Evolutionary conservation across 2,329 filamentous ascomycete species (phyloP), one percentile per base, ranked within the genome.

Genomic region (Drechslera avenae): DNA sequence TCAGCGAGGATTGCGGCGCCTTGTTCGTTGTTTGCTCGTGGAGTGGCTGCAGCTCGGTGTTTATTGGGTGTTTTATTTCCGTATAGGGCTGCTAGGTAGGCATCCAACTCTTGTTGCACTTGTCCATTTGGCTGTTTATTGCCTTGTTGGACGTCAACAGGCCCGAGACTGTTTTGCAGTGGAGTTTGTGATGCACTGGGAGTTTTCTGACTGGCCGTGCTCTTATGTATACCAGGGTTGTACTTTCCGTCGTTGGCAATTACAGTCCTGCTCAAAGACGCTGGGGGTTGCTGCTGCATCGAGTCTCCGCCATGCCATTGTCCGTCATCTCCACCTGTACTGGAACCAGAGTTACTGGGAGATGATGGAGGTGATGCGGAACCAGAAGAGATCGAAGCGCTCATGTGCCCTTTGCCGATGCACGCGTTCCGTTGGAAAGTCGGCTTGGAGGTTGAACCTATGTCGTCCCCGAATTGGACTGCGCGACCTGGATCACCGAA

Each of bases 401-500:
- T 40, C 46, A 52, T 61, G 1, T 47, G 50, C 4, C 61, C 61
- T 6, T 56, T 52, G 4, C 63, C 67, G 7, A 51, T 58, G 39
- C 67, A 71, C 19, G 51, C 19, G 1, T 51, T 56, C 5, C 34
- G 58, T 10, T 42, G 52, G 10, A 56, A 57, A 19, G 49, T 56
- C 7, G 51, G 46, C 26, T 46, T 42, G 26, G 51, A 40, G 5
- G 51, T 65, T 32, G 58, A 60, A 42, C 53, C 70, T 16, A 71
- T 57, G 3, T 66, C 69, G 39, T 67, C 67, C 4, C 64, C 74
- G 47, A 75, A 79, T 4, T 62, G 52, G 3, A 79, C 74, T 37
- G 73, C 70, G 1, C 59, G 52, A 0, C 77, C 77, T 13, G 76
- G 76, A 34, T 73, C 50, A 2, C 75, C 73, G 53, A 76, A 79